These are phyloP conservation scores for Aurifilum marmelostoma DNA, from an alignment of 2,329 filamentous ascomycete genomes.

Conservation along the genomic window DNA sequence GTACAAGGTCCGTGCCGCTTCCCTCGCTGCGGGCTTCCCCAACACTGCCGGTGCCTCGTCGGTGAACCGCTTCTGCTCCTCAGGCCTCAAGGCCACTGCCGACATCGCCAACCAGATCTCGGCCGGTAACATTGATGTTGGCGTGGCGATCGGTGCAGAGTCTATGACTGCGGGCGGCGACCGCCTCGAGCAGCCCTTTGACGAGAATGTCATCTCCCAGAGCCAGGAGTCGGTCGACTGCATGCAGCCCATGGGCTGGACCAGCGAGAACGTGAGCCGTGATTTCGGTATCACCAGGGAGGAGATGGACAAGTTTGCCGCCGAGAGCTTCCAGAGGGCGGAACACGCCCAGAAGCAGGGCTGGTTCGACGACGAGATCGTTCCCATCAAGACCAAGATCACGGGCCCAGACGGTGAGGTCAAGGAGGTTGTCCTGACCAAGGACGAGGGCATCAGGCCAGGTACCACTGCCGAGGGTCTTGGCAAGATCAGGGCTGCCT, in stretches of 20 bases:
- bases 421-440: constrained; percentile 76
- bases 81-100: constrained; percentile 91
- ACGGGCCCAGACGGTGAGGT: constrained; percentile 82
- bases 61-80: constrained; percentile 96
- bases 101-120: constrained; percentile 90
- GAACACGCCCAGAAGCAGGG: constrained; percentile 90
- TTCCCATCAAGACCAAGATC: constrained; percentile 79
- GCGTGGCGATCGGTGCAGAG: constrained; percentile 87
- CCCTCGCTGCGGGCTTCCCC: constrained; percentile 90
- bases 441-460: constrained; percentile 87
- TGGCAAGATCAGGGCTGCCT: constrained; percentile 84
- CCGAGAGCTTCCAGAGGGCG: constrained; percentile 84
- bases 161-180: constrained; percentile 80
- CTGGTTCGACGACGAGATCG: constrained; percentile 92
- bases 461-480: constrained; percentile 86
- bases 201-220: constrained; percentile 70
- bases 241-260: constrained; percentile 97
- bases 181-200: constrained; percentile 71
- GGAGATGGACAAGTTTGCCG: constrained; percentile 81
- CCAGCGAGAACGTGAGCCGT: constrained; percentile 89
- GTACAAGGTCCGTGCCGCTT: constrained; percentile 87
- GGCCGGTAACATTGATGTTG: constrained; percentile 79
- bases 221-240: constrained; percentile 83
- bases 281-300: constrained; percentile 87
- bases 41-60: constrained; percentile 82